phyloP scores from a whole-genome alignment of 2,329 filamentous ascomycete species.

The Phaeosphaeriaceae sp. region DNA sequence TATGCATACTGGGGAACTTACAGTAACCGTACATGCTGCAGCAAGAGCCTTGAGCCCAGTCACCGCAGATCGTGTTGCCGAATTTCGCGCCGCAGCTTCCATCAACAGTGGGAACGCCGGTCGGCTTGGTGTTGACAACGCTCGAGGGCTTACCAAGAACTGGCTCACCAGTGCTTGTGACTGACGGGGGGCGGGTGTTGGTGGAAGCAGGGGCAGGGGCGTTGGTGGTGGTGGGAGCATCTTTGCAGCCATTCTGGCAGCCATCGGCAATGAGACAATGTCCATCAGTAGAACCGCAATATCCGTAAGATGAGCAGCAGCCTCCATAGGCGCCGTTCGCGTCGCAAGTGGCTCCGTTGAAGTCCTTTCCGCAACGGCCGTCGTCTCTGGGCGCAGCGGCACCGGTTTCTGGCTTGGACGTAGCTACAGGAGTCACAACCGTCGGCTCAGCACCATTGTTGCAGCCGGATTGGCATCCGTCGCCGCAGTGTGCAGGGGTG shows the following conservation, averaged over 20 bases:
- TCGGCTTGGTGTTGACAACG: conserved; percentile 23
- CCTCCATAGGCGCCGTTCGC: conserved; percentile 48
- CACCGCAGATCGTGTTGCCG: conserved; percentile 58
- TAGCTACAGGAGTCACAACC: conserved; percentile 4
- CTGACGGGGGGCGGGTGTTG: conserved; percentile 37
- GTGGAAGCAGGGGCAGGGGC: conserved; percentile 15
- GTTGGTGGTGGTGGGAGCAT: conserved; percentile 14
- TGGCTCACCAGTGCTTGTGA: conserved; percentile 45
- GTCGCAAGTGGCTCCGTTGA: conserved; percentile 50
- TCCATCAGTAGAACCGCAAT: conserved; percentile 45
- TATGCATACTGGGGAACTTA: too few relatives aligned
- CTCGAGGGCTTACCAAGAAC: conserved; percentile 44
- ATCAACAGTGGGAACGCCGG: conserved; percentile 54
- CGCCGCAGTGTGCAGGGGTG: conserved; percentile 49
- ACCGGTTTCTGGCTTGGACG: conserved; percentile 10
- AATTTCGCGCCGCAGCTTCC: conserved; percentile 62
- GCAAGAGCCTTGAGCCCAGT: conserved; percentile 61
- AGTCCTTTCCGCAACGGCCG: conserved; percentile 51
- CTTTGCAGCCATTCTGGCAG: conserved; percentile 51
- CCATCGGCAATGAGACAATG: conserved; percentile 48
- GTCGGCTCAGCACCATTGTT: conserved; percentile 15
- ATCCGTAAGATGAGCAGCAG: conserved; percentile 47
- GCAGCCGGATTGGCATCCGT: conserved; percentile 47
- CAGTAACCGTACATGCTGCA: conserved; percentile 67
- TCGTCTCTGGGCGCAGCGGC: conserved; percentile 28